A percentile compares a stretch with the other conserved stretches of the same genome.
phyloP scores from a whole-genome alignment of 2,329 filamentous ascomycete species.

The Fusarium sp. region DNA sequence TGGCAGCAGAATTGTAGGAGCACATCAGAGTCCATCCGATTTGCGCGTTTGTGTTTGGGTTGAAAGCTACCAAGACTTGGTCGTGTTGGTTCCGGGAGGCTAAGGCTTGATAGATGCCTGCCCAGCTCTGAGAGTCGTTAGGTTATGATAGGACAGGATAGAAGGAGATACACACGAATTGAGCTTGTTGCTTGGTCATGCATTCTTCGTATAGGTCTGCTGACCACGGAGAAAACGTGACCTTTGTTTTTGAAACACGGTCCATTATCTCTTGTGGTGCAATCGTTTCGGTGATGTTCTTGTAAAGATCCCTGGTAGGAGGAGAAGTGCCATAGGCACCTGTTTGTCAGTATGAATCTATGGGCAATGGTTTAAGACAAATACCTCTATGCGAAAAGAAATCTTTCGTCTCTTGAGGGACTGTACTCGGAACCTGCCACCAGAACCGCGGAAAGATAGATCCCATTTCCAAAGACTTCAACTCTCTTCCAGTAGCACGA shows the following conservation, averaged over 20 bases:
- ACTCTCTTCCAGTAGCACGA: not conserved
- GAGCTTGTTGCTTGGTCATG: conserved; percentile 36
- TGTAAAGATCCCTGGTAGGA: conserved; percentile 31
- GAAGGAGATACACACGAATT: conserved; percentile 27
- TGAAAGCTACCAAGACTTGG: conserved; percentile 42
- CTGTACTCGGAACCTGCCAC: conserved; percentile 31
- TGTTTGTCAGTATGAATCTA: not conserved
- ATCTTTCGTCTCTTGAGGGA: conserved; percentile 20
- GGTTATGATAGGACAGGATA: rapidly evolving
- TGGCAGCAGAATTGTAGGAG: conserved; percentile 6
- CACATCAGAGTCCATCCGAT: conserved; percentile 47
- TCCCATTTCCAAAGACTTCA: conserved; percentile 37
- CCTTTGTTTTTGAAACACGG: conserved; percentile 31
- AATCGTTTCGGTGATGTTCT: conserved; percentile 20
- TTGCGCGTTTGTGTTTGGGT: conserved; percentile 42
- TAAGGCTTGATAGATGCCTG: conserved; percentile 27
- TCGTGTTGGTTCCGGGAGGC: conserved; percentile 33
- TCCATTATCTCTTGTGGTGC: conserved; percentile 36
- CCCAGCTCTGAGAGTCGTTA: conserved; percentile 31
- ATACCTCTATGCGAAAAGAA: conserved; percentile 40
- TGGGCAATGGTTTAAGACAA: rapidly evolving
- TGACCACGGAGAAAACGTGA: conserved; percentile 41
- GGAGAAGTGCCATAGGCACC: conserved; percentile 20
- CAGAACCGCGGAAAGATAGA: conserved; percentile 42
- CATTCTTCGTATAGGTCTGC: conserved; percentile 44